phyloP scores from a whole-genome alignment of 805 yeast species.

The Saturnispora quitensis region DNA sequence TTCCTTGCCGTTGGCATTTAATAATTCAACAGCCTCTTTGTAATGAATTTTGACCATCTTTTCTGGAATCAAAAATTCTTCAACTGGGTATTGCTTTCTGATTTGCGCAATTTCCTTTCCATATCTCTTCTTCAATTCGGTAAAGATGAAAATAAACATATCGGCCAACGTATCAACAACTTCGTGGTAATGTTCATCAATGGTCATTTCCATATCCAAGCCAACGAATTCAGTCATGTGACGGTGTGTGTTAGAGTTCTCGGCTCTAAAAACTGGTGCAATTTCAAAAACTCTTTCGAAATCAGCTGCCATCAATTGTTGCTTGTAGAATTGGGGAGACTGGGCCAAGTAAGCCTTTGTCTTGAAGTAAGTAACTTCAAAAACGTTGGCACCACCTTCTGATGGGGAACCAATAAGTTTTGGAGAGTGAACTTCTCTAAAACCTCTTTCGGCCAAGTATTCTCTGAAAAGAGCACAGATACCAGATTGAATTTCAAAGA shows the following conservation, averaged over 20 bases:
- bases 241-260: conserved; percentile 97
- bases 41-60: conserved; percentile 85
- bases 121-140: conserved; percentile 71
- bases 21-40: conserved; percentile 83
- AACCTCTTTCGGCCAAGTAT: conserved; percentile 56
- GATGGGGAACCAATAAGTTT: conserved; percentile 91
- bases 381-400: conserved; percentile 97
- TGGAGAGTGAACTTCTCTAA: conserved; percentile 93
- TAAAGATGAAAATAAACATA: conserved; percentile 80
- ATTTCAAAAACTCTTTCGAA: conserved; percentile 93
- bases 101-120: conserved; percentile 80
- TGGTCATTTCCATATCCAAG: conserved; percentile 94
- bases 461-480: conserved; percentile 85
- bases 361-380: conserved; percentile 88
- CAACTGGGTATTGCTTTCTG: conserved; percentile 93
- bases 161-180: conserved; percentile 48
- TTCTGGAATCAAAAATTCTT: conserved; percentile 89
- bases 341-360: conserved; percentile 91
- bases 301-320: conserved; percentile 96
- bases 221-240: conserved; percentile 99
- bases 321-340: conserved; percentile 96
- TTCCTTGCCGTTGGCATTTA: conserved; percentile 79
- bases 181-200: conserved; percentile 97
- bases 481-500: conserved; percentile 88
- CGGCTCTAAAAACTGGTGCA: conserved; percentile 98